A percentile compares a stretch with the other conserved stretches of the same genome.
Conservation (phyloP, 2,329 filamentous ascomycete genomes). For the Penicillium digitatum region DNA sequence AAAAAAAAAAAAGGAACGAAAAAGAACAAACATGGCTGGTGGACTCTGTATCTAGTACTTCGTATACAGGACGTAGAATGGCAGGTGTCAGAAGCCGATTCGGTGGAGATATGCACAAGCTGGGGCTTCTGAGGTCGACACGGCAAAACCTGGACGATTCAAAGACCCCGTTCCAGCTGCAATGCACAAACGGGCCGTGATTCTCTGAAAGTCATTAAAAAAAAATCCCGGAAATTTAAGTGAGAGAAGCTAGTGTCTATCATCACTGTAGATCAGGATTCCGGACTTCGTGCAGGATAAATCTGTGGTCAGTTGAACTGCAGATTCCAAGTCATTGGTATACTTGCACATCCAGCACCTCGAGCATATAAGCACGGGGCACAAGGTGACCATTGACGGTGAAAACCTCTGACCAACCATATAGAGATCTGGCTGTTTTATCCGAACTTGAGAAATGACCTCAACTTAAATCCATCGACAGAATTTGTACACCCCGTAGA, state of each 20-base stretch:
- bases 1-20: not conserved
- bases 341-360: too few relatives aligned
- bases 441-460: not conserved
- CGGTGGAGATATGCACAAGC: not conserved
- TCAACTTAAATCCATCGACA: not conserved
- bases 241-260: not conserved
- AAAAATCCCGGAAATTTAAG: too few relatives aligned
- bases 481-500: not conserved
- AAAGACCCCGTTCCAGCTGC: not conserved
- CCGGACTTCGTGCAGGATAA: not conserved
- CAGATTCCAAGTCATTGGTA: too few relatives aligned
- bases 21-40: not conserved
- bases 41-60: not conserved
- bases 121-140: not conserved
- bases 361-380: too few relatives aligned
- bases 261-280: too few relatives aligned
- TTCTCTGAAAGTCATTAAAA: not conserved
- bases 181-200: conserved; percentile 1
- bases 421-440: not conserved
- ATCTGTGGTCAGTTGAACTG: not conserved
- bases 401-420: not conserved
- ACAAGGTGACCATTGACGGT: not conserved
- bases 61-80: too few relatives aligned
- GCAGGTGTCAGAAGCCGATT: not conserved
- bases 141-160: too few relatives aligned